Evolutionary conservation across 2,329 filamentous ascomycete genomes (phyloP).

Genomic region (Cordyceps farinosa): DNA sequence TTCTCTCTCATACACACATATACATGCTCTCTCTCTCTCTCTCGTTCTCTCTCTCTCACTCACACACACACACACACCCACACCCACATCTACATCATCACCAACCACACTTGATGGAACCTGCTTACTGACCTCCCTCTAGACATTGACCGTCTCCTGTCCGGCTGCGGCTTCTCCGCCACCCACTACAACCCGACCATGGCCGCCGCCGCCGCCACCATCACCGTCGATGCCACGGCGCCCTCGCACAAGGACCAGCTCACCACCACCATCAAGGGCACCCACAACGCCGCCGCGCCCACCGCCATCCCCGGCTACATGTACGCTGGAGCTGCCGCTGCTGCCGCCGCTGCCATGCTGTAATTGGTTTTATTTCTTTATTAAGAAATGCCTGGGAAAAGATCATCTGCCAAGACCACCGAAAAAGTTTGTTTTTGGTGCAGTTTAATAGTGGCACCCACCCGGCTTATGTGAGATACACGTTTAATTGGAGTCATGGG

Average conservation of each 20-base stretch:
- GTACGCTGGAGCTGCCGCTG: slow-evolving; percentile 17
- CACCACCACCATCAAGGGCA: slow-evolving; percentile 33
- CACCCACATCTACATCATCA: neutral
- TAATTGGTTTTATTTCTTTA: neutral
- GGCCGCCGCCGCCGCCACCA: slow-evolving; percentile 22
- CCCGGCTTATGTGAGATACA: neutral
- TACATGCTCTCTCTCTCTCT: too few relatives aligned
- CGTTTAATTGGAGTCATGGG: slow-evolving; percentile 2
- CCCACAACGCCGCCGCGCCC: slow-evolving; percentile 10
- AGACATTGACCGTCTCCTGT: slow-evolving; percentile 36
- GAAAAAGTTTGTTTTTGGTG: neutral
- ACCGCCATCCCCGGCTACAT: slow-evolving; percentile 11
- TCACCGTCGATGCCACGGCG: slow-evolving; percentile 31
- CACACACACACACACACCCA: neutral
- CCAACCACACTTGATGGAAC: neutral
- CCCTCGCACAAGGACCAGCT: slow-evolving; percentile 33
- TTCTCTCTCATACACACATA: neutral
- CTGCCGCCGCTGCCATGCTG: slow-evolving; percentile 8
- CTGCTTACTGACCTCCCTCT: neutral
- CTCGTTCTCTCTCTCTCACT: too few relatives aligned
- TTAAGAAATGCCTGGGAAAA: neutral
- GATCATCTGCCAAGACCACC: neutral
- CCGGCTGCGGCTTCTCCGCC: slow-evolving; percentile 33
- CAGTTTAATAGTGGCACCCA: neutral
- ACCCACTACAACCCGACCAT: slow-evolving; percentile 29